phyloP scores from a whole-genome alignment of 2,329 filamentous ascomycete species.

The Trichophyton simii region DNA sequence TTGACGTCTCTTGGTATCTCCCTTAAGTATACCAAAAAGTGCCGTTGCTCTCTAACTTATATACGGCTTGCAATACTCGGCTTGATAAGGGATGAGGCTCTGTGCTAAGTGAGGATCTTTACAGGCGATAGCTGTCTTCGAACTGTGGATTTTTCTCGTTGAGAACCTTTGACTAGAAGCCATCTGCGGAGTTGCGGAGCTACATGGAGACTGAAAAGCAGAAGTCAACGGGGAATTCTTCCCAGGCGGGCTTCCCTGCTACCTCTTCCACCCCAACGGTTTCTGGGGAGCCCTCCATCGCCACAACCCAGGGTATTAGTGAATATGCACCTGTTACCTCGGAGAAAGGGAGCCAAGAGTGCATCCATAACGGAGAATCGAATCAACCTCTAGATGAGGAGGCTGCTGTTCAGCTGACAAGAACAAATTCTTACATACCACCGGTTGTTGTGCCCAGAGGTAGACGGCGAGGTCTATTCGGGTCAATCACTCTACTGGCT shows the following conservation, averaged over 20 bases:
- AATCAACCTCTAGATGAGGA: neutral
- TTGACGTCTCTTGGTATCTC: neutral
- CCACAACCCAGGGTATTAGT: neutral
- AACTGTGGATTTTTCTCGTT: neutral
- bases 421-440: conserved; percentile 5
- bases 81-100: neutral
- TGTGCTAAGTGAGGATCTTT: neutral
- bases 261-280: neutral
- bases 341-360: neutral
- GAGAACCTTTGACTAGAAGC: neutral
- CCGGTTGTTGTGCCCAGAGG: conserved; percentile 39
- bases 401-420: neutral
- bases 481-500: conserved; percentile 56
- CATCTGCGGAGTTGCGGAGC: neutral
- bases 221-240: neutral
- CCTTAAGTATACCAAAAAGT: neutral
- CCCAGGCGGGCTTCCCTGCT: neutral
- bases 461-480: conserved; percentile 59
- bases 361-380: neutral
- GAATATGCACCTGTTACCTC: neutral
- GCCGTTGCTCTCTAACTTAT: neutral
- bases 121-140: neutral
- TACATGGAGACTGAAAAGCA: neutral
- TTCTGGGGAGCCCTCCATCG: neutral
- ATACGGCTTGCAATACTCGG: neutral